Conservation (phyloP, 2,329 filamentous ascomycete species). For the Mycosphaerella sp. region DNA sequence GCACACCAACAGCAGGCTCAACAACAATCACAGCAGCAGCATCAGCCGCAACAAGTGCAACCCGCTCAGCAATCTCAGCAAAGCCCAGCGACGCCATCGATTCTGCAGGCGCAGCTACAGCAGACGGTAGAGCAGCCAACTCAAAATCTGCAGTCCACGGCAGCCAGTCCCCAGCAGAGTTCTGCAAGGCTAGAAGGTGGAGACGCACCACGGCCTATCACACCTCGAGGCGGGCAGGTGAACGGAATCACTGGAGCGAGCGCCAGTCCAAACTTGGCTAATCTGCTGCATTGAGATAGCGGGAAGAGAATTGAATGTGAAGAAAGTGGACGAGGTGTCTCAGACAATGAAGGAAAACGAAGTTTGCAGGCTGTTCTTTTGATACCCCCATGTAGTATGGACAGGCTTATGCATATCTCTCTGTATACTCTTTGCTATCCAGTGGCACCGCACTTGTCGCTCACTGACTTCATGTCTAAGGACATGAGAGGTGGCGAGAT, state of each 20-base stretch:
- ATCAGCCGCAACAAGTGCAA: background rate
- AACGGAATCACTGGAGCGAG: slow-evolving; percentile 35
- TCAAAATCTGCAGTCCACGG: slow-evolving; percentile 9
- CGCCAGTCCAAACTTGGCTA: slow-evolving; percentile 45
- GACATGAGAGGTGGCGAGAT: background rate
- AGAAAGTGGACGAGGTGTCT: background rate
- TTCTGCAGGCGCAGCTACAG: slow-evolving; percentile 15
- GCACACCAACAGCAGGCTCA: background rate
- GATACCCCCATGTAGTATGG: background rate
- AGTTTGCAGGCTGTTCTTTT: background rate
- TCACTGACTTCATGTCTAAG: too few relatives aligned
- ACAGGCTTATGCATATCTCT: background rate
- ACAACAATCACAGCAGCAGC: background rate
- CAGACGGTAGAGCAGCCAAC: slow-evolving; percentile 3
- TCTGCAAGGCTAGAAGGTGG: slow-evolving; percentile 15
- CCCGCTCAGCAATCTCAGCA: background rate
- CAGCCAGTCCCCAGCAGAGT: slow-evolving; percentile 14
- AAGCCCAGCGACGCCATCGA: slow-evolving; percentile 5
- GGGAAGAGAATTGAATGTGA: background rate
- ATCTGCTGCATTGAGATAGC: slow-evolving; percentile 39
- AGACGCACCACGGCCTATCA: slow-evolving; percentile 21
- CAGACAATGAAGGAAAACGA: background rate
- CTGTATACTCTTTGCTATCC: too few relatives aligned
- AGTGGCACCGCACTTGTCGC: too few relatives aligned
- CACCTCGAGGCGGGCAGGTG: slow-evolving; percentile 25